Conservation (phyloP, 2,329 filamentous ascomycete genomes). For the Geosmithia morbida region DNA sequence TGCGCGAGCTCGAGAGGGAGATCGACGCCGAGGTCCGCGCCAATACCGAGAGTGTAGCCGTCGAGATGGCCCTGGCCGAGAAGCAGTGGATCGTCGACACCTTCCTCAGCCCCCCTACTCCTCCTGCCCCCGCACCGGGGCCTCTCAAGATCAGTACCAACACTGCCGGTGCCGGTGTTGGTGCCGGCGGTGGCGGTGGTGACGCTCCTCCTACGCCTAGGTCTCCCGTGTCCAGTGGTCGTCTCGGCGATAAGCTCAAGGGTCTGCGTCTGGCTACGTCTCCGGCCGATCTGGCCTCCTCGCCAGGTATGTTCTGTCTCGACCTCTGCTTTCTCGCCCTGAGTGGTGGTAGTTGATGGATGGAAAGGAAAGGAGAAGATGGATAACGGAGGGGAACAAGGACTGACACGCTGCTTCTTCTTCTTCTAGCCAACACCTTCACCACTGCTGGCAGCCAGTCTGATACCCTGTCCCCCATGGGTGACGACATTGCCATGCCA, state of each 20-base stretch:
- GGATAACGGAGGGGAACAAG: too few relatives aligned
- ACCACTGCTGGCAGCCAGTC: slow-evolving; percentile 17
- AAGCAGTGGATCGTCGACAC: slow-evolving; percentile 74
- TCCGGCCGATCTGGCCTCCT: slow-evolving; percentile 44
- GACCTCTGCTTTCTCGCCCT: not conserved
- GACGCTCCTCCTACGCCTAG: slow-evolving; percentile 40
- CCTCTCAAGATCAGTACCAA: slow-evolving; percentile 31
- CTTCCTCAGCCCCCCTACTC: slow-evolving; percentile 32
- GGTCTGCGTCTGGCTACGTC: slow-evolving; percentile 67
- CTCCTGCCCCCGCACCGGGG: slow-evolving; percentile 29
- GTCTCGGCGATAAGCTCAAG: slow-evolving; percentile 65
- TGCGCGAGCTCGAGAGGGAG: slow-evolving; percentile 62
- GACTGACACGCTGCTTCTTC: too few relatives aligned
- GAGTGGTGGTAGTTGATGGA: too few relatives aligned
- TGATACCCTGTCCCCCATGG: slow-evolving; percentile 14
- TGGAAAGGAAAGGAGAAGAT: too few relatives aligned
- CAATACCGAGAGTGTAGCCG: slow-evolving; percentile 69
- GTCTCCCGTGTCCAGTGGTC: slow-evolving; percentile 44
- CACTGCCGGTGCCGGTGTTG: too few relatives aligned
- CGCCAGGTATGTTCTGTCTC: slow-evolving; percentile 28
- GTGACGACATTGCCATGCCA: slow-evolving; percentile 18
- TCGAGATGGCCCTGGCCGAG: slow-evolving; percentile 74
- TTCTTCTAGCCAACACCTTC: slow-evolving; percentile 17
- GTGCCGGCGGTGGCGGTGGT: slow-evolving; percentile 6
- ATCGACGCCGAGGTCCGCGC: slow-evolving; percentile 57